phyloP scores from a whole-genome alignment of 805 yeast species.

The Saccharomyces mikatae region DNA sequence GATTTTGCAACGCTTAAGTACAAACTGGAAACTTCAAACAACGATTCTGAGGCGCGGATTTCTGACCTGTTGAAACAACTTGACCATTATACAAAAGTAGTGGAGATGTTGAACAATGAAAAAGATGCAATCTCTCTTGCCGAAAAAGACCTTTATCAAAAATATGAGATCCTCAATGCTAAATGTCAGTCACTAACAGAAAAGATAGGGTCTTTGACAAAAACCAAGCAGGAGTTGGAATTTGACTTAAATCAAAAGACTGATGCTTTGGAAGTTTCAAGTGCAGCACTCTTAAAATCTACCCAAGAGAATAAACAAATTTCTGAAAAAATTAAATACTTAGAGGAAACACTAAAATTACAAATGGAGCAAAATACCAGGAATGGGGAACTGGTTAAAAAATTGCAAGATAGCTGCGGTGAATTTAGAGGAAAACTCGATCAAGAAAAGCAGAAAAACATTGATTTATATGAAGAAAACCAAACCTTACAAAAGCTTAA shows the following conservation, averaged over 20 bases:
- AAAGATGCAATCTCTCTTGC: constrained; percentile 36
- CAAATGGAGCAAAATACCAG: constrained; percentile 28
- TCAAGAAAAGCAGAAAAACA: constrained; percentile 42
- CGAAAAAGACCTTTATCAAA: constrained; percentile 40
- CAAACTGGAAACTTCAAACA: constrained; percentile 48
- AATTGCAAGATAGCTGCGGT: constrained; percentile 28
- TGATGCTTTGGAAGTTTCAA: constrained; percentile 20
- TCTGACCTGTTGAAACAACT: constrained; percentile 36
- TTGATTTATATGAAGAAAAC: constrained; percentile 59
- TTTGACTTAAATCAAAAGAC: background rate
- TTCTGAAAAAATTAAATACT: constrained; percentile 14
- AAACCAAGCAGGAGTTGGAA: constrained; percentile 1
- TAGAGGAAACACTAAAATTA: constrained; percentile 25
- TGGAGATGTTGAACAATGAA: constrained; percentile 36
- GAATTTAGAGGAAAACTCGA: constrained; percentile 30
- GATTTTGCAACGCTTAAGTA: constrained; percentile 54
- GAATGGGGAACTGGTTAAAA: constrained; percentile 32
- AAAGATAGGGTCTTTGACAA: background rate
- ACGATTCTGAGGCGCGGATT: constrained; percentile 32
- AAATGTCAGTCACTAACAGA: constrained; percentile 32
- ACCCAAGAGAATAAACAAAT: constrained; percentile 19
- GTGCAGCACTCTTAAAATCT: constrained; percentile 10
- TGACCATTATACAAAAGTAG: constrained; percentile 34
- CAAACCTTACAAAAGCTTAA: constrained; percentile 52
- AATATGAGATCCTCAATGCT: constrained; percentile 37